Base-by-base conservation (phyloP, 441 rosid genomes). In the Populus trichocarpa region DNA sequence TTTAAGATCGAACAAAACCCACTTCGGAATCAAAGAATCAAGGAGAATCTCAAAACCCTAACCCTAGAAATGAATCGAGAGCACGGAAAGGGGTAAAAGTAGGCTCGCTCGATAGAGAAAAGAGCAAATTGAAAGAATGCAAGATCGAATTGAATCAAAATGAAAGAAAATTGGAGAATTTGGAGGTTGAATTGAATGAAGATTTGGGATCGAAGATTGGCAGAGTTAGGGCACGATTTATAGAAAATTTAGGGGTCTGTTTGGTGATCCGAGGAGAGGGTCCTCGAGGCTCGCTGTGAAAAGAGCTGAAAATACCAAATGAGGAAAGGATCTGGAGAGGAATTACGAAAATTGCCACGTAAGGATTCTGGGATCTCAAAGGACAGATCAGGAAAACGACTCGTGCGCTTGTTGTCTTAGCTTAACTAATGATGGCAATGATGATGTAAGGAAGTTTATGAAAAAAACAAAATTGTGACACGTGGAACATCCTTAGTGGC, bases 41-140 rank as follows among this genome's bases (percentile, higher is more conserved):
- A n/a, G 2, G 8, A 25, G 20, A 36, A 70, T 46, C 42, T 26
- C 6, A 22, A 80, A 87, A 80, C 87, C 85, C 86, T 82, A 85
- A 82, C 84, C 89, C 85, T 87, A 85, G 79, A 82, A 78, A 71
- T 16, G 69, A 69, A 81, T 33, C 30, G 6, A 16, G 8, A 32
- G 3, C 5, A 74, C 76, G 65, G 69, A 23, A 2, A 40, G 0
- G 0, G 67, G 46, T 2, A 23, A 77, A 72, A 69, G n/a, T 59
- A 67, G 74, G 71, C 74, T 83, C 77, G 71, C 65, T 72, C 11
- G 66, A 73, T 22, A 78, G 83, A 69, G 69, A 67, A 82, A 9
- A 53, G 53, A 71, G 5, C 67, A 76, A 85, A 83, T 76, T n/a
- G 12, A 77, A 74, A 26, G 11, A 65, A 68, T 26, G 57, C 0